phyloP scores from a whole-genome alignment of 768 basidiomycete species.

The Lentinus tigrinus region DNA sequence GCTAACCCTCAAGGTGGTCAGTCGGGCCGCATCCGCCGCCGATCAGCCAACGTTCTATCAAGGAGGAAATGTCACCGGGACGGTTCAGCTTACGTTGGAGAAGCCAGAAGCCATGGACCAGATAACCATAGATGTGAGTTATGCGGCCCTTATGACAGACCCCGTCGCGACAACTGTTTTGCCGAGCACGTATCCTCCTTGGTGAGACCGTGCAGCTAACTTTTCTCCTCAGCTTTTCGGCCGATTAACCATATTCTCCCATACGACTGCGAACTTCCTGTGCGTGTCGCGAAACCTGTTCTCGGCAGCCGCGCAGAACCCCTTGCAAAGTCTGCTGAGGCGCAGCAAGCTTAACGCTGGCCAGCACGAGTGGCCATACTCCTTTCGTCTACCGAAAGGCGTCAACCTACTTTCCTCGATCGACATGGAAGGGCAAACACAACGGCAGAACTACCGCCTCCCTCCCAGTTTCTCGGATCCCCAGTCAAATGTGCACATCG shows the following conservation, averaged over 20 bases:
- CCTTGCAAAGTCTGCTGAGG: neutral
- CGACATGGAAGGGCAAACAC: neutral
- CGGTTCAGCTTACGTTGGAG: constrained; percentile 3
- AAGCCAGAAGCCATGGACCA: constrained; percentile 8
- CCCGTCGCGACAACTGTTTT: too few relatives aligned
- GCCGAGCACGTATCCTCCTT: too few relatives aligned
- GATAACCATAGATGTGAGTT: constrained; percentile 13
- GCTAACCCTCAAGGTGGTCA: constrained; percentile 7
- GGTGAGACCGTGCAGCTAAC: too few relatives aligned
- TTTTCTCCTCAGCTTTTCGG: constrained; percentile 5
- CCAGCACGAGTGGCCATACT: constrained; percentile 18
- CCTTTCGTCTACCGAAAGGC: constrained; percentile 19
- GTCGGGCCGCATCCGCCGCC: neutral
- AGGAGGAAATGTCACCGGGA: constrained; percentile 4
- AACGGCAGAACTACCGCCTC: constrained; percentile 15
- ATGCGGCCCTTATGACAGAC: too few relatives aligned
- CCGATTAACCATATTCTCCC: constrained; percentile 6
- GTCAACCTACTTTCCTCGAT: constrained; percentile 11
- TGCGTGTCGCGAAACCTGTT: constrained; percentile 9
- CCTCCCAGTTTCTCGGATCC: constrained; percentile 20
- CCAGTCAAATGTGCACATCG: constrained; percentile 7
- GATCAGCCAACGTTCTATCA: constrained; percentile 9
- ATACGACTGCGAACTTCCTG: constrained; percentile 10
- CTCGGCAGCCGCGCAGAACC: constrained; percentile 3
- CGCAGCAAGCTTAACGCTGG: constrained; percentile 19